Conservation (phyloP, 2,329 filamentous ascomycete species). For the Pestalotiopsis fici region DNA sequence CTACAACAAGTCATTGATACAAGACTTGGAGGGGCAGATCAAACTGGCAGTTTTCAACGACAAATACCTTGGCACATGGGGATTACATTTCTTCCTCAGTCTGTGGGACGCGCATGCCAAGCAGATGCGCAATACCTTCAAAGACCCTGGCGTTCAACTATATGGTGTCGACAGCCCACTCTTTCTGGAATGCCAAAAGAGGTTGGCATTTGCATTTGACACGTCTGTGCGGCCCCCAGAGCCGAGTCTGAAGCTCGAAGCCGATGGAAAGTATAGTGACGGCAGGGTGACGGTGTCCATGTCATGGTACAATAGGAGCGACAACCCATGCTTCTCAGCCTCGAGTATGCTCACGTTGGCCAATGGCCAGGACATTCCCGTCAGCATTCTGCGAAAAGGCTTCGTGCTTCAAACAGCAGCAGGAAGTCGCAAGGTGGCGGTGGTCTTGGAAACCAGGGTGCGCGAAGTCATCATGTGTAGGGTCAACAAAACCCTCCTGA, state of each 20-base stretch:
- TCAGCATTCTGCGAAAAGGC: constrained; percentile 46
- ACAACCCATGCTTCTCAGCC: constrained; percentile 54
- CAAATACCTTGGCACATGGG: constrained; percentile 51
- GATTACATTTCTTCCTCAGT: constrained; percentile 58
- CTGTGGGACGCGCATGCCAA: constrained; percentile 56
- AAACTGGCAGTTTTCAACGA: constrained; percentile 42
- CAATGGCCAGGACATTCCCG: constrained; percentile 36
- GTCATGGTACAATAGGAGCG: constrained; percentile 41
- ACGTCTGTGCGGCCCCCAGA: constrained; percentile 40
- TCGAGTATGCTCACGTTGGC: constrained; percentile 47
- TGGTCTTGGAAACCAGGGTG: constrained; percentile 53
- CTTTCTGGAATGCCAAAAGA: constrained; percentile 51
- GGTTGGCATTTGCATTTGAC: constrained; percentile 52
- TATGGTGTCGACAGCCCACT: constrained; percentile 53
- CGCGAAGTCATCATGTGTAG: constrained; percentile 40
- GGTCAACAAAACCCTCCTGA: constrained; percentile 42
- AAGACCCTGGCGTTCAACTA: constrained; percentile 57
- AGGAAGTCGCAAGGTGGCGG: constrained; percentile 48
- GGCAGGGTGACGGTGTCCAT: constrained; percentile 31
- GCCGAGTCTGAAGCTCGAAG: constrained; percentile 25
- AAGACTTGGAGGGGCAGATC: constrained; percentile 56
- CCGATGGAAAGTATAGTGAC: constrained; percentile 3
- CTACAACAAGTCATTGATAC: constrained; percentile 45
- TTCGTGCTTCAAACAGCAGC: constrained; percentile 49
- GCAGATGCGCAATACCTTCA: constrained; percentile 64